Percentiles rank a stretch among this genome's conserved stretches.
Conservation (phyloP, 768 basidiomycete species). For the Phallus indusiatus region DNA sequence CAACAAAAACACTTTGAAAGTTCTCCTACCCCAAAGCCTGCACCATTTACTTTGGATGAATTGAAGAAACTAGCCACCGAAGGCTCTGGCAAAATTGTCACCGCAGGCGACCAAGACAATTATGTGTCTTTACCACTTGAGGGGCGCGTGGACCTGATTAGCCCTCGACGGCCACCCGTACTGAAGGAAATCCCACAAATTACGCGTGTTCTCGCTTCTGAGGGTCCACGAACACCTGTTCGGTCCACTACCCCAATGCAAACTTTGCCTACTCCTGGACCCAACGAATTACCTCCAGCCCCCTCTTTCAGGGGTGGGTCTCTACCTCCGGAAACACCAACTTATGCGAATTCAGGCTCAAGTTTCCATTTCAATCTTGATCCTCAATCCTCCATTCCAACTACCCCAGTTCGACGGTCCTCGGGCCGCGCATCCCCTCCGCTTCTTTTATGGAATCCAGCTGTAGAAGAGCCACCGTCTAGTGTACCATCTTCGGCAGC, state of each 20-base stretch:
- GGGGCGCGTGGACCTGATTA: constrained; percentile 83
- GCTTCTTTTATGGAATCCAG: constrained; percentile 71
- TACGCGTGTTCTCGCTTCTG: neutral
- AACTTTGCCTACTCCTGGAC: constrained; percentile 51
- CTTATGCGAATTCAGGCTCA: constrained; percentile 12
- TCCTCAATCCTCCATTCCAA: constrained; percentile 5
- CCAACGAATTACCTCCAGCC: constrained; percentile 52
- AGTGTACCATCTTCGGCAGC: constrained; percentile 41
- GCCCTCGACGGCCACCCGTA: constrained; percentile 28
- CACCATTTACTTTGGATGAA: constrained; percentile 50
- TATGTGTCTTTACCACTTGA: constrained; percentile 79
- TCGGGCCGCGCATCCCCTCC: constrained; percentile 49
- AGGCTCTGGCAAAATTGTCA: constrained; percentile 32
- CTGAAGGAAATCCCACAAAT: neutral
- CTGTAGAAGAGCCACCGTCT: constrained; percentile 64
- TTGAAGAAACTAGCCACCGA: constrained; percentile 53
- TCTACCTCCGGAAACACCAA: constrained; percentile 31
- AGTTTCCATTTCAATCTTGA: constrained; percentile 16
- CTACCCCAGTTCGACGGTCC: constrained; percentile 18
- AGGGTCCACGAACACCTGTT: neutral
- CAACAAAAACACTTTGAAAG: neutral
- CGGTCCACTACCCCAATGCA: constrained; percentile 24
- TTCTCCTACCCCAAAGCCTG: constrained; percentile 4
- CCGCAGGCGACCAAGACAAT: constrained; percentile 40
- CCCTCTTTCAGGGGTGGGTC: constrained; percentile 42